A percentile compares a stretch with the other conserved stretches of the same genome.
These are phyloP conservation scores for Leersia perrieri DNA, from an alignment of 176 grass and related monocot genomes.

Conservation along the genomic window DNA sequence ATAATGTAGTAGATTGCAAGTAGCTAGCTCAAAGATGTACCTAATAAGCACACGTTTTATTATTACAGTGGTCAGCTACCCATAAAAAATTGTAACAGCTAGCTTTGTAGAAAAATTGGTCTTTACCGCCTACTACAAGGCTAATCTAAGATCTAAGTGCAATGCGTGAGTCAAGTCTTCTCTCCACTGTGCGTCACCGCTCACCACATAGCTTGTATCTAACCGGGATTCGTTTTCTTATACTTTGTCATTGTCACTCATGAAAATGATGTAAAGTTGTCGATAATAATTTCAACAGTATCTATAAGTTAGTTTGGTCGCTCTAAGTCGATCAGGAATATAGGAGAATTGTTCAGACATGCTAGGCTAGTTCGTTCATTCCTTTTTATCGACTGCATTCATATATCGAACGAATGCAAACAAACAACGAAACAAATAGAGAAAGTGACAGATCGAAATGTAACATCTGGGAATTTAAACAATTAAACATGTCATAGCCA, in stretches of 20 bases:
- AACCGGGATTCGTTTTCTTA: background rate
- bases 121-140: background rate
- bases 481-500: background rate
- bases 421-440: background rate
- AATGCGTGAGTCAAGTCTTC: background rate
- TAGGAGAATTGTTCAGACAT: background rate
- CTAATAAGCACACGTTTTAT: too few species aligned
- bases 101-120: background rate
- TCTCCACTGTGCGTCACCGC: background rate
- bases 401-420: background rate
- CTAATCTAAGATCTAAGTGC: too few species aligned
- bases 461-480: background rate
- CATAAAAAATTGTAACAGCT: background rate
- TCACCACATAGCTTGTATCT: background rate
- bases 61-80: background rate
- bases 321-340: background rate
- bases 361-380: background rate
- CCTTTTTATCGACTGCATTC: background rate
- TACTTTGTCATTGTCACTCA: background rate
- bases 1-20: too few species aligned
- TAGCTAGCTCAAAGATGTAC: too few species aligned
- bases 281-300: background rate
- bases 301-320: background rate
- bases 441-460: background rate
- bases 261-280: background rate